Percentiles rank a stretch among this genome's conserved stretches.
These are phyloP conservation scores for Psophocarpus tetragonolobus DNA, from an alignment of 306 rosid species.

Conservation along the genomic window DNA sequence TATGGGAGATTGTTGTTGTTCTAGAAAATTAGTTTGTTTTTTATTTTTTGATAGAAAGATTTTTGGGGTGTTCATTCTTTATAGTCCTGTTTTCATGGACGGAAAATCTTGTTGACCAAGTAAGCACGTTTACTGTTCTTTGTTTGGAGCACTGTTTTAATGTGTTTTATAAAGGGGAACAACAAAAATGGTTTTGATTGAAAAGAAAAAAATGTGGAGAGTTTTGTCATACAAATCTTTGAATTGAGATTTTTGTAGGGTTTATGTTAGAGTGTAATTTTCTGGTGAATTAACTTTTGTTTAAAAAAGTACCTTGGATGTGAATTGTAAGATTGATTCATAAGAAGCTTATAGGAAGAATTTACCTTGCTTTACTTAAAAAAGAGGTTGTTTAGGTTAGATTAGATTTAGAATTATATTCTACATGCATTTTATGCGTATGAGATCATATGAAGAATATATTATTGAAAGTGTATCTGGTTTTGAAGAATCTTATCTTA, in stretches of 20 bases:
- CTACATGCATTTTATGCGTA: background rate
- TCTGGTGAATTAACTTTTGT: background rate
- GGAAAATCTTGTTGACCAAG: slow-evolving; percentile 22
- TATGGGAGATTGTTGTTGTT: background rate
- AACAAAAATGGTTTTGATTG: background rate
- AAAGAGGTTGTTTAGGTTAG: background rate
- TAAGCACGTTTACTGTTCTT: background rate
- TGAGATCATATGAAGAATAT: background rate
- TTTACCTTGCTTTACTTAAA: background rate
- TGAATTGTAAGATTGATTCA: background rate
- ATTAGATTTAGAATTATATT: background rate
- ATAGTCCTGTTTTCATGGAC: background rate
- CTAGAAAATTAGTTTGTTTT: background rate
- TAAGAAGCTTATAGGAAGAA: background rate
- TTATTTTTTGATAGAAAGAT: background rate
- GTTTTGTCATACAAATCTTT: background rate
- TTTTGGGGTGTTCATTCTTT: background rate
- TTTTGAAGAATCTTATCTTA: background rate
- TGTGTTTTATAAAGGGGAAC: background rate
- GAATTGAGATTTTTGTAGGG: slow-evolving; percentile 7
- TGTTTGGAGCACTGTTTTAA: background rate
- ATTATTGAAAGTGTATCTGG: background rate
- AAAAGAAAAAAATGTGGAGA: background rate
- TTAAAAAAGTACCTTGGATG: background rate
- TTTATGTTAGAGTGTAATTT: slow-evolving; percentile 7